phyloP scores from a whole-genome alignment of 805 yeast species.

The Ogataea degrootiae region DNA sequence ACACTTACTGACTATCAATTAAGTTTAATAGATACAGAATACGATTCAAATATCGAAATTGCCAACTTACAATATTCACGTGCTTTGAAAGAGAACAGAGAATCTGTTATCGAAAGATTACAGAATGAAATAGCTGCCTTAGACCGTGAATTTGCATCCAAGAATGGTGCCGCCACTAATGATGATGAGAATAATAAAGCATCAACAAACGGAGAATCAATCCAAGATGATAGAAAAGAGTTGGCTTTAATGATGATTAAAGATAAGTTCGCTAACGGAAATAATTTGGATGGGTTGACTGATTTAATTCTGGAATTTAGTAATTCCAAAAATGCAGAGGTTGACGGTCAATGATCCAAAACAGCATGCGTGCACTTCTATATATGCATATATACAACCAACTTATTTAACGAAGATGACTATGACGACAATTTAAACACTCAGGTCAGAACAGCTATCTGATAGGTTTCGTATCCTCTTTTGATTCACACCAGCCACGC shows the following conservation, averaged over 20 bases:
- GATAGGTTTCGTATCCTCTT: background rate
- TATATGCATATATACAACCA: too few relatives aligned
- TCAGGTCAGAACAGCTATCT: too few relatives aligned
- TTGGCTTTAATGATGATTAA: slow-evolving; percentile 1
- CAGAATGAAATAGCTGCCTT: slow-evolving; percentile 12
- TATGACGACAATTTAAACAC: background rate
- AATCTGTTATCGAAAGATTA: slow-evolving; percentile 11
- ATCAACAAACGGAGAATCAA: background rate
- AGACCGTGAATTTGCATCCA: slow-evolving; percentile 11
- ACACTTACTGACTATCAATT: slow-evolving; percentile 10
- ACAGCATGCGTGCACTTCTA: too few relatives aligned
- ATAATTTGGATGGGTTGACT: slow-evolving; percentile 12
- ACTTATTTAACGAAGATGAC: background rate
- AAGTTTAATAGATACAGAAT: slow-evolving; percentile 9
- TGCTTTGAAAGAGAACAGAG: slow-evolving; percentile 18
- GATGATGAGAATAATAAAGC: background rate
- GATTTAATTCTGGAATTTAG: slow-evolving; percentile 8
- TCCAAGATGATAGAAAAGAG: slow-evolving; percentile 3
- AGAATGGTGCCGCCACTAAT: background rate
- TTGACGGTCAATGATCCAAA: too few relatives aligned
- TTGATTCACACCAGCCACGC: background rate
- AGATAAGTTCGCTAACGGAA: slow-evolving; percentile 6
- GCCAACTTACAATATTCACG: slow-evolving; percentile 7
- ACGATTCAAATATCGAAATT: slow-evolving; percentile 5
- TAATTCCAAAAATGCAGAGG: background rate